phyloP scores from a whole-genome alignment of 108 stramenopile species.

The Schizochytrium sp. region DNA sequence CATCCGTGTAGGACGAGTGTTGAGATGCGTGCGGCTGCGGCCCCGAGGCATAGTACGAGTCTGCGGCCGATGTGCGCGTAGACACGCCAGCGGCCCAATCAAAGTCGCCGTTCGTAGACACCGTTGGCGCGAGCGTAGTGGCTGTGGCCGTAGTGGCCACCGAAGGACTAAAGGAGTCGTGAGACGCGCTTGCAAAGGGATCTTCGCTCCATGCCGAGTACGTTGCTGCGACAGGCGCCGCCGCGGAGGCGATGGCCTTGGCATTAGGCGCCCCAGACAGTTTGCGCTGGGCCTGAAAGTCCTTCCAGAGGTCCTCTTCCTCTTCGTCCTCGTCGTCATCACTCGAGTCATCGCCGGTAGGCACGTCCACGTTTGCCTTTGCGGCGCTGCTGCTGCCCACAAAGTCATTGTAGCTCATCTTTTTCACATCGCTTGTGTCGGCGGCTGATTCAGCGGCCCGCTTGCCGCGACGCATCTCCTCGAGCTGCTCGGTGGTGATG shows the following conservation, averaged over 20 bases:
- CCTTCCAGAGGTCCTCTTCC: not conserved
- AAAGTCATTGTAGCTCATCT: not conserved
- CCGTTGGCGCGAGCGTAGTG: not conserved
- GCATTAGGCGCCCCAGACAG: not conserved
- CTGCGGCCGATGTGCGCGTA: not conserved
- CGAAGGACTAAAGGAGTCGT: not conserved
- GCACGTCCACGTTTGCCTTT: not conserved
- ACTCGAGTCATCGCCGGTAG: not conserved
- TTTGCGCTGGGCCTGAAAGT: not conserved
- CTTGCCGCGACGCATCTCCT: conserved; percentile 3
- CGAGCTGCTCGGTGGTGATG: not conserved
- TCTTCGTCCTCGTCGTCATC: not conserved
- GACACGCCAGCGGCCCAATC: not conserved
- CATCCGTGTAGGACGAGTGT: not conserved
- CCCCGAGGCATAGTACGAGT: not conserved
- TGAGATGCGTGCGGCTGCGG: not conserved
- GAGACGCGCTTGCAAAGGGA: not conserved
- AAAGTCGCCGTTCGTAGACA: not conserved
- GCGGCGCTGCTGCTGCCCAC: not conserved
- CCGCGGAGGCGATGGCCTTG: not conserved
- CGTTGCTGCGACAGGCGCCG: not conserved
- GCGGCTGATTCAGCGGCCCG: not conserved
- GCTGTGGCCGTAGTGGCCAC: not conserved
- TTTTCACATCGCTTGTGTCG: not conserved
- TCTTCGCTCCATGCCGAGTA: not conserved